Evolutionary conservation across 768 basidiomycete species (phyloP).

Genomic region (Nidularia sp.): DNA sequence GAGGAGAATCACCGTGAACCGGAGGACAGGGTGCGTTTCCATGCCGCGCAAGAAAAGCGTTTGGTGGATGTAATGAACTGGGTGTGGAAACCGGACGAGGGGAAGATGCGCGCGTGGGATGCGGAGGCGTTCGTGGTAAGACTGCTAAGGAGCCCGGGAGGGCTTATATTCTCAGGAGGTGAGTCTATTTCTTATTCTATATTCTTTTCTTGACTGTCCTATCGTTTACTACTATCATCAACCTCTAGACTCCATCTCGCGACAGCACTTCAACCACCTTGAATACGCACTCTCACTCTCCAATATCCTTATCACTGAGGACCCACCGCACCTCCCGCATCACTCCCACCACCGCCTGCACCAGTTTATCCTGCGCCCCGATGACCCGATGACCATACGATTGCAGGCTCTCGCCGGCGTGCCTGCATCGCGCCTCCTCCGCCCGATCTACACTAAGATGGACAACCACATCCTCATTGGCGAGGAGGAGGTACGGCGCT

Average conservation of each 20-base stretch:
- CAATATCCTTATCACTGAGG: constrained; percentile 5
- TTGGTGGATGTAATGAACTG: constrained; percentile 11
- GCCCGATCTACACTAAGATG: constrained; percentile 8
- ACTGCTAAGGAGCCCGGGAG: constrained; percentile 10
- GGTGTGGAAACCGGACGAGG: constrained; percentile 10
- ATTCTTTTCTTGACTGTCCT: no score
- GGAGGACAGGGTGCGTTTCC: background rate
- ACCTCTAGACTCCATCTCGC: constrained; percentile 5
- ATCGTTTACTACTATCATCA: background rate
- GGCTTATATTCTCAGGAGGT: constrained; percentile 14
- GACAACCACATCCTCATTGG: constrained; percentile 12
- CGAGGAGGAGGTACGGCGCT: constrained; percentile 6
- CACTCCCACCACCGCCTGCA: constrained; percentile 3
- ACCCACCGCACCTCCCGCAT: constrained; percentile 4
- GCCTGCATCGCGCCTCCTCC: constrained; percentile 7
- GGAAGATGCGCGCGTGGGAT: constrained; percentile 8
- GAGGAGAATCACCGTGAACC: constrained; percentile 3
- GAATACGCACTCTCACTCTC: constrained; percentile 5
- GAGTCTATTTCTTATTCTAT: background rate
- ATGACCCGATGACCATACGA: constrained; percentile 6
- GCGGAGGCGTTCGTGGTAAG: constrained; percentile 10
- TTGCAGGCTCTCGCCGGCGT: constrained; percentile 9
- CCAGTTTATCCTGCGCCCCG: constrained; percentile 4
- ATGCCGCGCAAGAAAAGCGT: constrained; percentile 4
- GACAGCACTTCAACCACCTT: constrained; percentile 6